Base-by-base conservation (phyloP, 495 filamentous ascomycete genomes). In the Aspergillus carlsbadensis region DNA sequence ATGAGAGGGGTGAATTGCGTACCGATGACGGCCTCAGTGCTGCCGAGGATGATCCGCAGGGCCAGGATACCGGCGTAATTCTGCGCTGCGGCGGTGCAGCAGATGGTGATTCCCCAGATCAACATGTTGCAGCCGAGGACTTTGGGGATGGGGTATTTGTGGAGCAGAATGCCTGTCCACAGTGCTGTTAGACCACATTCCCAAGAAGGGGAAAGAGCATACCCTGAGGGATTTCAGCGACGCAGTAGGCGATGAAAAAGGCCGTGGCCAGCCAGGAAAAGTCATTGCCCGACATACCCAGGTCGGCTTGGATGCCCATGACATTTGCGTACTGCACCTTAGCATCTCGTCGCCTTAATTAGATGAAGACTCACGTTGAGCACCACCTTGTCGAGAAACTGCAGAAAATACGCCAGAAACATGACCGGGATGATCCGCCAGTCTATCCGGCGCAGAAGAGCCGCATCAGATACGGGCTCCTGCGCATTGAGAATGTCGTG, bases 361-460 rank as follows among this genome's bases (percentile, higher is more conserved):
- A 17, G 21, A n/a, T 14, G 22, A 40, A 44, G 10, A 70, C 78
- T 59, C 40, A 83, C 80, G 54, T 86, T 87, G 55, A 86, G 70
- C 10, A 81, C 74, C 37, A 86, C 80, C 67, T 88, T 88, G 67
- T 88, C 85, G 36, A 87, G 67, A 61, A 85, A 87, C 65, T 87
- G 85, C 66, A 87, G 73, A 31, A 78, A 82, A 64, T 87, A 87
- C 56, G 76, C 78, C 29, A 72, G 58, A 55, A 86, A 87, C 81
- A 84, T 84, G 17, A 86, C 65, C 10, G 81, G 81, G 31, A 84
- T 57, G 56, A 84, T 78, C n/a, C 70, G 66, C 70, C 72, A 78
- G 61, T 84, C 81, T 31, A 84, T 68, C 60, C 79, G 79, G 20
- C 75, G 65, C 6, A 78, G 52, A n/a, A 84, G 65, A 2, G 13